Evolutionary conservation across 2,329 filamentous ascomycete species (phyloP).

Genomic region (Clarireedia paspali): DNA sequence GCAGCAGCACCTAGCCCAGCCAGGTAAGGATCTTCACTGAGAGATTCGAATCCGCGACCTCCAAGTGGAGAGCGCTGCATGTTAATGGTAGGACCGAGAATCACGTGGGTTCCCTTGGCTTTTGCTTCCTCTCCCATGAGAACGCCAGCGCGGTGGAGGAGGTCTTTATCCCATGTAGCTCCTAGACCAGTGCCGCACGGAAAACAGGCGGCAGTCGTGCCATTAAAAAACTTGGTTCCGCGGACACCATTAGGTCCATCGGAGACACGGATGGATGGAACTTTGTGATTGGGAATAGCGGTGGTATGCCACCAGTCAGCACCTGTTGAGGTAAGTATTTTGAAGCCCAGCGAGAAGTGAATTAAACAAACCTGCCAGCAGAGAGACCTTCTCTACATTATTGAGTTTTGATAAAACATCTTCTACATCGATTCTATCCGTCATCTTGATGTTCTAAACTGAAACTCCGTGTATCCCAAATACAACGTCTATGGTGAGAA

Average conservation of each 20-base stretch:
- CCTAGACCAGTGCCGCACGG: slow-evolving; percentile 41
- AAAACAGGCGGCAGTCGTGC: slow-evolving; percentile 38
- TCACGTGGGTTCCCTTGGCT: slow-evolving; percentile 54
- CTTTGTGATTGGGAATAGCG: slow-evolving; percentile 23
- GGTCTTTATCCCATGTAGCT: slow-evolving; percentile 58
- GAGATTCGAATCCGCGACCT: slow-evolving; percentile 52
- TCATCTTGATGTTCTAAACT: not conserved
- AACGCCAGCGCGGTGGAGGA: slow-evolving; percentile 54
- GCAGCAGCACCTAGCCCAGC: slow-evolving; percentile 46
- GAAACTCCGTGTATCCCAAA: not conserved
- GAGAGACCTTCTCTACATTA: slow-evolving; percentile 43
- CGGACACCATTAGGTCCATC: slow-evolving; percentile 32
- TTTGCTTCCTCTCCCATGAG: slow-evolving; percentile 61
- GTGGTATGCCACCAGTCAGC: slow-evolving; percentile 30
- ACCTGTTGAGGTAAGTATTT: slow-evolving; percentile 19
- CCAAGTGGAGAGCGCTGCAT: slow-evolving; percentile 54
- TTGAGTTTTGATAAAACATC: slow-evolving; percentile 46
- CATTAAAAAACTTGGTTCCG: slow-evolving; percentile 28
- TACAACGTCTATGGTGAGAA: too few relatives aligned
- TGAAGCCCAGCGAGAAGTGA: not conserved
- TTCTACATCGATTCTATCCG: slow-evolving; percentile 40
- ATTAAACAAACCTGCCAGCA: slow-evolving; percentile 37
- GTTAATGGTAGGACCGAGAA: slow-evolving; percentile 56
- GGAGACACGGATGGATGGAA: slow-evolving; percentile 29
- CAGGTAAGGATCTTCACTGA: slow-evolving; percentile 50